A percentile compares a stretch with the other conserved stretches of the same genome.
These are phyloP conservation scores for Sphaceloma murrayae DNA, from an alignment of 2,329 filamentous ascomycete genomes.

Conservation along the genomic window DNA sequence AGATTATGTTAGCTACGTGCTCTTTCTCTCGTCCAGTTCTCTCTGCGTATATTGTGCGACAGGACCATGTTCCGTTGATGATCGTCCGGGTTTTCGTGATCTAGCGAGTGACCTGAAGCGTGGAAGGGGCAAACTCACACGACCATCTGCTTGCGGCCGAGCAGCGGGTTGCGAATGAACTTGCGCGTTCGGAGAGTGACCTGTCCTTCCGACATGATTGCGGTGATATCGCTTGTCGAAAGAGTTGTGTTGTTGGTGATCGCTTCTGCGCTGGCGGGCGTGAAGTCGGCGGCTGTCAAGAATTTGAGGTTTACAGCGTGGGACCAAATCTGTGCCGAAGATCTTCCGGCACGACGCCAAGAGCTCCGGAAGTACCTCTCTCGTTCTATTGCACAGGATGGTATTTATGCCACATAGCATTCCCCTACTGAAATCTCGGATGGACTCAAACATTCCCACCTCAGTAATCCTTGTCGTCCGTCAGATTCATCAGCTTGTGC, in stretches of 20 bases:
- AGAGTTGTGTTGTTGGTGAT: constrained; percentile 11
- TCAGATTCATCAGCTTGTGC: constrained; percentile 71
- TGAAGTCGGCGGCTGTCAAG: constrained; percentile 11
- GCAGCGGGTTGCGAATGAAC: constrained; percentile 99
- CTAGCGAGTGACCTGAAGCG: constrained; percentile 3
- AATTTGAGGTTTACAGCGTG: constrained; percentile 16
- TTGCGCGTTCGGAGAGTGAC: constrained; percentile 78
- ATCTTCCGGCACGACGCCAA: constrained; percentile 16
- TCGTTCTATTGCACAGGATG: no score
- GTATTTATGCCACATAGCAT: no score
- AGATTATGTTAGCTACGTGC: background rate
- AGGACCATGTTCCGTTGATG: background rate
- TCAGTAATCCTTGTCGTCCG: constrained; percentile 46
- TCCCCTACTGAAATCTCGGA: no score
- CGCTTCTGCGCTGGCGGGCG: background rate
- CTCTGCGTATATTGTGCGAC: background rate
- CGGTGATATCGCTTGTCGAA: constrained; percentile 33
- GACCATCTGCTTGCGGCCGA: constrained; percentile 99
- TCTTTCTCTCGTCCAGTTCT: background rate
- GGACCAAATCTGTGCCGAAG: constrained; percentile 10
- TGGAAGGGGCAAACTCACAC: constrained; percentile 49
- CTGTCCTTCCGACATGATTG: constrained; percentile 75
- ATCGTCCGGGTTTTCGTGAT: constrained; percentile 12
- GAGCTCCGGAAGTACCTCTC: constrained; percentile 7
- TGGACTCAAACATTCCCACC: background rate